Evolutionary conservation across 2,329 filamentous ascomycete genomes (phyloP).

Genomic region (Botryotinia convoluta): DNA sequence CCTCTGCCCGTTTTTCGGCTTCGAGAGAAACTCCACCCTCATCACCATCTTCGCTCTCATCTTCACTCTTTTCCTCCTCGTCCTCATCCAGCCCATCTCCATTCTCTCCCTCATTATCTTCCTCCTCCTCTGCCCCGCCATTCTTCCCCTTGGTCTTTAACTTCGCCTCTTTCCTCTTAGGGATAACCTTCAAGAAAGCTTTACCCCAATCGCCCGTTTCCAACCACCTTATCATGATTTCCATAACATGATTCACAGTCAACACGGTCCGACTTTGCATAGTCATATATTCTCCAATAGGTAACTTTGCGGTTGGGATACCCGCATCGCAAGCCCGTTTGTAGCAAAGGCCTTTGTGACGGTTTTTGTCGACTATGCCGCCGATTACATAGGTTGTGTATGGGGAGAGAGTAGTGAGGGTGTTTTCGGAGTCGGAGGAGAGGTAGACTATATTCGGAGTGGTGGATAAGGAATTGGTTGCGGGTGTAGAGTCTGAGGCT

Average conservation of each 20-base stretch:
- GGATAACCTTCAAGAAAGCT: slow-evolving; percentile 85
- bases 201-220: slow-evolving; percentile 88
- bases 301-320: slow-evolving; percentile 84
- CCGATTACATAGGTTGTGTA: slow-evolving; percentile 92
- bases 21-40: slow-evolving; percentile 8
- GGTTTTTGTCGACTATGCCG: slow-evolving; percentile 92
- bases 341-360: slow-evolving; percentile 93
- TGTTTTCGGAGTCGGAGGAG: slow-evolving; percentile 85
- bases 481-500: slow-evolving; percentile 46
- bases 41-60: slow-evolving; percentile 12
- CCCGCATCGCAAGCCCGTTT: slow-evolving; percentile 70
- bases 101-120: slow-evolving; percentile 16
- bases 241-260: slow-evolving; percentile 91
- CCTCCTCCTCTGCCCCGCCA: slow-evolving; percentile 32
- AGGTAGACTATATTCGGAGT: slow-evolving; percentile 69
- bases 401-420: slow-evolving; percentile 77
- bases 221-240: slow-evolving; percentile 94
- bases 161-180: slow-evolving; percentile 80
- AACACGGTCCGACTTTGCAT: slow-evolving; percentile 85
- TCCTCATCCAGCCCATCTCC: not conserved
- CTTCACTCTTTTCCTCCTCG: not conserved
- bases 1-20: not conserved
- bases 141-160: slow-evolving; percentile 47
- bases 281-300: slow-evolving; percentile 91
- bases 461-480: slow-evolving; percentile 79